Conservation (phyloP, 2,329 filamentous ascomycete genomes). For the Tricladium varicosporioides region DNA sequence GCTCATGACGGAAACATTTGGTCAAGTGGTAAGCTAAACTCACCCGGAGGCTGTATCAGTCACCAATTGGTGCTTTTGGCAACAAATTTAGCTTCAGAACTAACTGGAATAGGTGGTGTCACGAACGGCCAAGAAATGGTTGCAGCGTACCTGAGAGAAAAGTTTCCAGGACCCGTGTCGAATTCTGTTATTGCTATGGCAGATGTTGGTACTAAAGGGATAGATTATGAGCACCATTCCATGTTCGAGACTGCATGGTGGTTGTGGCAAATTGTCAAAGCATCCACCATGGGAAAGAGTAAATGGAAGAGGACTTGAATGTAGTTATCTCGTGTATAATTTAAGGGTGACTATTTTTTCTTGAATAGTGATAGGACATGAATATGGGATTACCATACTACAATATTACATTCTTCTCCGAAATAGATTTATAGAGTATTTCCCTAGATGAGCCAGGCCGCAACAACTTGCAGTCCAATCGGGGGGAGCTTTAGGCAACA, state of each 20-base stretch:
- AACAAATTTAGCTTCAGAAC: no score
- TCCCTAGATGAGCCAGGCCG: no score
- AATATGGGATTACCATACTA: no score
- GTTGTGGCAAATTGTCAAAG: slow-evolving; percentile 40
- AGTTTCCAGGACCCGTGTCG: slow-evolving; percentile 41
- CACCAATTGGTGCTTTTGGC: no score
- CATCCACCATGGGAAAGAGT: slow-evolving; percentile 30
- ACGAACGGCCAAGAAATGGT: slow-evolving; percentile 57
- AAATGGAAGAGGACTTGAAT: slow-evolving; percentile 15
- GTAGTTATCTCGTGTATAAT: background rate
- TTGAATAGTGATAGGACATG: no score
- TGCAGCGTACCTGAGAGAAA: slow-evolving; percentile 47
- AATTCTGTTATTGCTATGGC: slow-evolving; percentile 44
- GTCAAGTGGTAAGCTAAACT: slow-evolving; percentile 44
- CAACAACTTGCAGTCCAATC: no score
- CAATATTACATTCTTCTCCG: no score
- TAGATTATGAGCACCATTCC: slow-evolving; percentile 42
- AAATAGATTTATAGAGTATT: no score
- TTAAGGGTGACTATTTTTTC: no score
- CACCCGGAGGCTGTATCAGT: no score
- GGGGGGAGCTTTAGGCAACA: no score
- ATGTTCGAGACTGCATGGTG: slow-evolving; percentile 35
- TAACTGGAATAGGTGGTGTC: slow-evolving; percentile 38
- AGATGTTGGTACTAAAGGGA: slow-evolving; percentile 48
- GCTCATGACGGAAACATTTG: slow-evolving; percentile 52